phyloP scores from a whole-genome alignment of 371 early-diverging fungal genomes.

The Syncephalastrum sp. region DNA sequence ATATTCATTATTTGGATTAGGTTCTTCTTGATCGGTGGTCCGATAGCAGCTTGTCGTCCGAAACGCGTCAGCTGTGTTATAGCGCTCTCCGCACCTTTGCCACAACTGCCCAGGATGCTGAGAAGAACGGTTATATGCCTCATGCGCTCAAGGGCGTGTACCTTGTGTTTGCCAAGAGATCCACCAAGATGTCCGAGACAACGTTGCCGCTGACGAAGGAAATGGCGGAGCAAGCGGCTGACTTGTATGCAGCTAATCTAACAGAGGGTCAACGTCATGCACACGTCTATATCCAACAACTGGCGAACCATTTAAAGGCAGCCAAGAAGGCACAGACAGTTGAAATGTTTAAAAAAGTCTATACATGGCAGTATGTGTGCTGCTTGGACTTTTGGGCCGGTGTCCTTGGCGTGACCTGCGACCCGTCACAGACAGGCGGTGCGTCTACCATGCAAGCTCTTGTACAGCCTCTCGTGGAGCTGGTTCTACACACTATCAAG shows the following conservation, averaged over 20 bases:
- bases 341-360: conserved; percentile 80
- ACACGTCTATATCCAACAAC: conserved; percentile 86
- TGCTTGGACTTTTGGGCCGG: conserved; percentile 87
- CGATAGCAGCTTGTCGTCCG: conserved; percentile 62
- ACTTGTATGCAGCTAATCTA: conserved; percentile 74
- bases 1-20: conserved; percentile 12
- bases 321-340: conserved; percentile 79
- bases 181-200: conserved; percentile 70
- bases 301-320: conserved; percentile 84
- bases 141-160: conserved; percentile 74
- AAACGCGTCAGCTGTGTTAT: conserved; percentile 59
- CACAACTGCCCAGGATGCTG: conserved; percentile 31
- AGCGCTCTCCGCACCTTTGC: conserved; percentile 30
- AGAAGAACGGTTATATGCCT: conserved; percentile 38
- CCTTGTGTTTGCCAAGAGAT: conserved; percentile 72
- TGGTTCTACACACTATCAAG: conserved; percentile 33
- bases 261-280: conserved; percentile 81
- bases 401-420: conserved; percentile 71
- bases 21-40: conserved; percentile 64
- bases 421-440: conserved; percentile 25
- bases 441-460: conserved; percentile 35
- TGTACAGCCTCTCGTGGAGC: conserved; percentile 35
- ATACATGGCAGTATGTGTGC: conserved; percentile 94
- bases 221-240: conserved; percentile 87
- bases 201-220: conserved; percentile 76